A percentile compares a stretch with the other conserved stretches of the same genome.
phyloP scores from a whole-genome alignment of 2,329 filamentous ascomycete genomes.

The Madurella mycetomatis region DNA sequence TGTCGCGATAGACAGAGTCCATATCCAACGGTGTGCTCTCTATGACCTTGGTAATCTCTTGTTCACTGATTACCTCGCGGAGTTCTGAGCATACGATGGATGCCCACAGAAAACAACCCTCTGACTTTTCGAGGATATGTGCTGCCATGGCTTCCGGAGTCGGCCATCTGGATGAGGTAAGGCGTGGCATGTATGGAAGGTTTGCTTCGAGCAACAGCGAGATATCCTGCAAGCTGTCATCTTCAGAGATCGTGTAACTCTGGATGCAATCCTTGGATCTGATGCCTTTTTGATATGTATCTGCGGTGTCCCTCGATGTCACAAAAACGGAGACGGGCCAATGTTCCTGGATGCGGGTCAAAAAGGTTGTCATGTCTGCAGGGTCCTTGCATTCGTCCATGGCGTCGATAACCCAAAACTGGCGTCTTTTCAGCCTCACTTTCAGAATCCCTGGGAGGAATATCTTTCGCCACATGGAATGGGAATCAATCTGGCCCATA shows the following conservation, averaged over 20 bases:
- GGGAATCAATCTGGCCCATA: constrained; percentile 25
- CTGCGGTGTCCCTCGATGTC: constrained; percentile 25
- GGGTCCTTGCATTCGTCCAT: constrained; percentile 30
- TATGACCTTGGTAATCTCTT: constrained; percentile 26
- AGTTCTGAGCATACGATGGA: constrained; percentile 27
- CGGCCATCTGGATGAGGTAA: constrained; percentile 10
- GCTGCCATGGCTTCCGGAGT: constrained; percentile 13
- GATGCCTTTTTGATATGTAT: constrained; percentile 7
- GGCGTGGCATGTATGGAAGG: constrained; percentile 21
- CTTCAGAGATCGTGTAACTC: constrained; percentile 22
- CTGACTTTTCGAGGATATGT: constrained; percentile 25
- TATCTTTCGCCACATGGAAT: constrained; percentile 27
- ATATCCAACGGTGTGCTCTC: constrained; percentile 27
- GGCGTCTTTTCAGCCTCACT: constrained; percentile 18
- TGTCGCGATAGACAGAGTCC: constrained; percentile 28
- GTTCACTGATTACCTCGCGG: constrained; percentile 25
- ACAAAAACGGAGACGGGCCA: constrained; percentile 29
- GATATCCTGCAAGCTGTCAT: constrained; percentile 27
- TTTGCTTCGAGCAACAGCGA: constrained; percentile 23
- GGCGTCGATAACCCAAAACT: constrained; percentile 33
- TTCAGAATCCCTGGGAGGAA: constrained; percentile 25
- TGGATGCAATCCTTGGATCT: constrained; percentile 15
- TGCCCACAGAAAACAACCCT: constrained; percentile 32
- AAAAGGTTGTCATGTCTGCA: constrained; percentile 24
- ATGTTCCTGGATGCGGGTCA: constrained; percentile 22